Conservation (phyloP, 2,329 filamentous ascomycete genomes). For the Orbilia oligospora region DNA sequence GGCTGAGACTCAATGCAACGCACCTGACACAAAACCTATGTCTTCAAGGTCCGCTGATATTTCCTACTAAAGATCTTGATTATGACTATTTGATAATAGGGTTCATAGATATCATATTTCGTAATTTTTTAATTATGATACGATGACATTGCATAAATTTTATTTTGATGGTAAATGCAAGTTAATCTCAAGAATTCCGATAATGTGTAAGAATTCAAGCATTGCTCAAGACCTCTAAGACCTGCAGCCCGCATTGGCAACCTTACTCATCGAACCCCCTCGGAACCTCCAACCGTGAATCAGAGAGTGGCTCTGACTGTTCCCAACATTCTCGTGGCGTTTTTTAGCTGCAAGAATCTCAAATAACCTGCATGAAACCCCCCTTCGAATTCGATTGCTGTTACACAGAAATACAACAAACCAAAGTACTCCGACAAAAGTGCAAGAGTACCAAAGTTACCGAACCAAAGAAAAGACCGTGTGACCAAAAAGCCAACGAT, state of each 20-base stretch:
- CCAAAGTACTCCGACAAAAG: slow-evolving; percentile 3
- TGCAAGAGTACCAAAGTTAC: background rate
- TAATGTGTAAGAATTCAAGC: slow-evolving; percentile 1
- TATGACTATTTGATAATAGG: no score
- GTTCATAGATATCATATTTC: no score
- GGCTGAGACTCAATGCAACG: slow-evolving; percentile 9
- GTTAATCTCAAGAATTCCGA: background rate
- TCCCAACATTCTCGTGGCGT: slow-evolving; percentile 15
- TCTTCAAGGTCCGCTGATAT: no score
- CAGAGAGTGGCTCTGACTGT: slow-evolving; percentile 6
- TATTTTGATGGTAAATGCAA: no score
- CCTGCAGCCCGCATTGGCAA: background rate
- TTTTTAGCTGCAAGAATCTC: slow-evolving; percentile 24
- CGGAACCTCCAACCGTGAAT: background rate
- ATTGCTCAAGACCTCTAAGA: background rate
- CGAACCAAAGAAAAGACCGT: background rate
- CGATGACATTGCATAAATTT: background rate
- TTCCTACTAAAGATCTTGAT: no score
- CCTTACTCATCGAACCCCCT: background rate
- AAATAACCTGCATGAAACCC: slow-evolving; percentile 29
- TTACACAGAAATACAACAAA: slow-evolving; percentile 26
- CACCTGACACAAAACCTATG: no score
- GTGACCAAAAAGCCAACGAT: background rate
- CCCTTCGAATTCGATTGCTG: no score
- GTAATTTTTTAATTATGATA: background rate